Conservation (phyloP, 495 filamentous ascomycete genomes). For the Penicillium manginii region DNA sequence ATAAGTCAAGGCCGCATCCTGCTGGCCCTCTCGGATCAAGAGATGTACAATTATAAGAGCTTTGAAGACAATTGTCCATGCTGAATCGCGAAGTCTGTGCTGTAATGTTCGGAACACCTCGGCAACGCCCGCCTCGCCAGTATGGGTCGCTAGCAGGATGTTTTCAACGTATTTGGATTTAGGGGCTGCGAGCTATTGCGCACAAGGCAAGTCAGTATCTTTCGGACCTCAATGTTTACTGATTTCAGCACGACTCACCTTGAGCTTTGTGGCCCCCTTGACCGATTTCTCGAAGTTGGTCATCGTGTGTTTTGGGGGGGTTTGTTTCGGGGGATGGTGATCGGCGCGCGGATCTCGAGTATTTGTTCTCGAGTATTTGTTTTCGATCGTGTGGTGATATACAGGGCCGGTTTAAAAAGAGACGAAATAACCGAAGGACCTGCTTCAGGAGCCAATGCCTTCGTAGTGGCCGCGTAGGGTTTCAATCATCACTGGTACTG, state of each 20-base stretch:
- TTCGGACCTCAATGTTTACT: background rate
- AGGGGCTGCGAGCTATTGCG: conserved; percentile 79
- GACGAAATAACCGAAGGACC: conserved; percentile 21
- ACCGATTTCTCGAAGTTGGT: conserved; percentile 90
- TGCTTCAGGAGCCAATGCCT: conserved; percentile 29
- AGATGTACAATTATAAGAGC: conserved; percentile 91
- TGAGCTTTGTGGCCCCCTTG: conserved; percentile 92
- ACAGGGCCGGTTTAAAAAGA: background rate
- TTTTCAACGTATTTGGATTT: conserved; percentile 99
- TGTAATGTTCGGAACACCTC: conserved; percentile 94
- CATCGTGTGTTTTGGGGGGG: conserved; percentile 56
- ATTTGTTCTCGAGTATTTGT: conserved; percentile 2
- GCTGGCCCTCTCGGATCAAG: conserved; percentile 95
- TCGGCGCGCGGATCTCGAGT: conserved; percentile 12
- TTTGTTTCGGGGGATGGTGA: conserved; percentile 7
- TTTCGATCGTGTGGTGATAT: too few species aligned
- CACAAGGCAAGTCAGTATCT: conserved; percentile 8
- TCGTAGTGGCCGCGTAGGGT: conserved; percentile 27
- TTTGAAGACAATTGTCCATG: conserved; percentile 98
- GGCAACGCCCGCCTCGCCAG: conserved; percentile 91
- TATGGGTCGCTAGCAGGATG: conserved; percentile 92
- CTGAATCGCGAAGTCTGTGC: conserved; percentile 85
- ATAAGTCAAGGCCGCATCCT: conserved; percentile 83
- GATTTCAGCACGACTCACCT: conserved; percentile 58
- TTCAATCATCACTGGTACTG: conserved; percentile 32